Evolutionary conservation across 2,329 filamentous ascomycete species (phyloP).

Genomic region (Alternaria consortialis): DNA sequence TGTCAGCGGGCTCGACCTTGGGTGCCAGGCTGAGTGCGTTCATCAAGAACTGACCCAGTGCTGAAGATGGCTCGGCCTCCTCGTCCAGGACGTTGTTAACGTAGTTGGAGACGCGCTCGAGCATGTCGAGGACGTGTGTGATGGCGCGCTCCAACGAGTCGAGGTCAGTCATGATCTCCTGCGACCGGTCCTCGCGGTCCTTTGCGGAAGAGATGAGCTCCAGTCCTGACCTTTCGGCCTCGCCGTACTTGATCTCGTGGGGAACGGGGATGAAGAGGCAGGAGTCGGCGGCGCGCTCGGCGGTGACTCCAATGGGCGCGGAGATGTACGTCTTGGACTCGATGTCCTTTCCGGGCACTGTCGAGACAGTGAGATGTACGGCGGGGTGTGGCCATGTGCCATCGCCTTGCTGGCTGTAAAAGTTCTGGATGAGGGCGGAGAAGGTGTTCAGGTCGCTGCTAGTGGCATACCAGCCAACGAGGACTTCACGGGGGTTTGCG

Average conservation of each 20-base stretch:
- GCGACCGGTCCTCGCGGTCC: slow-evolving; percentile 76
- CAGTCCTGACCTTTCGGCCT: slow-evolving; percentile 77
- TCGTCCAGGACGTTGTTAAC: slow-evolving; percentile 95
- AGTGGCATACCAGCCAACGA: slow-evolving; percentile 98
- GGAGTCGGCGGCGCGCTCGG: slow-evolving; percentile 93
- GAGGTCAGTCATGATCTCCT: slow-evolving; percentile 83
- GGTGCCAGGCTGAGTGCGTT: slow-evolving; percentile 91
- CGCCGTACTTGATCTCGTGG: slow-evolving; percentile 89
- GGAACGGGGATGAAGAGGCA: slow-evolving; percentile 98
- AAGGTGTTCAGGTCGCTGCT: slow-evolving; percentile 97
- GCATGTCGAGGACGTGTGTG: slow-evolving; percentile 85
- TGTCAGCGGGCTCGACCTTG: slow-evolving; percentile 89
- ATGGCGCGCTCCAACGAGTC: slow-evolving; percentile 86
- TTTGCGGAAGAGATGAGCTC: slow-evolving; percentile 86
- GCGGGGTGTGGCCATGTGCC: slow-evolving; percentile 98
- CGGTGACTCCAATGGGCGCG: slow-evolving; percentile 91
- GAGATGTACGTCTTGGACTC: slow-evolving; percentile 94
- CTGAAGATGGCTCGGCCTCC: slow-evolving; percentile 86
- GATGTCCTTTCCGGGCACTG: slow-evolving; percentile 86
- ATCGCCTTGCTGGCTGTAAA: slow-evolving; percentile 96
- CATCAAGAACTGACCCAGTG: slow-evolving; percentile 93
- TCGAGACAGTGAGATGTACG: slow-evolving; percentile 93
- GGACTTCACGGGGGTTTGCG: slow-evolving; percentile 89
- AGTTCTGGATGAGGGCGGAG: slow-evolving; percentile 98
- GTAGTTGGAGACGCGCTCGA: slow-evolving; percentile 91